Percentiles rank a stretch among this genome's conserved stretches.
Conservation (phyloP, 257 asterid genomes). For the Petrea volubilis region DNA sequence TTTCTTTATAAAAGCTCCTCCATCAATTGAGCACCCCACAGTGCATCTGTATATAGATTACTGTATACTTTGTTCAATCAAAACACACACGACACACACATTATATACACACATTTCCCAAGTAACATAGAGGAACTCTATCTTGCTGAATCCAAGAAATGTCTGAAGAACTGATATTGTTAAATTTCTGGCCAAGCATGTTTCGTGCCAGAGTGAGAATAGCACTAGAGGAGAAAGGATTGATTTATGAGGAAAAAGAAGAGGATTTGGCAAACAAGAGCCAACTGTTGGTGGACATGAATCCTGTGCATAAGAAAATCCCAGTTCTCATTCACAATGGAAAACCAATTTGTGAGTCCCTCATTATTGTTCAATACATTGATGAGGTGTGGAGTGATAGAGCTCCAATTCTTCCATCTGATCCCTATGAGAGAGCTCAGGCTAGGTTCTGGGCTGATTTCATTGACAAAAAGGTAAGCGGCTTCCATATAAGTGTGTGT, state of each 20-base stretch:
- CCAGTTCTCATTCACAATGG: constrained; percentile 33
- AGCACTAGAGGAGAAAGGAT: constrained; percentile 31
- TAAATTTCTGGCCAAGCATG: constrained; percentile 25
- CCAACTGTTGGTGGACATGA: constrained; percentile 21
- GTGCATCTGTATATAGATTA: too few relatives aligned
- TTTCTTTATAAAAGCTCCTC: too few relatives aligned
- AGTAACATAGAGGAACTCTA: too few relatives aligned
- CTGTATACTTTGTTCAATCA: too few relatives aligned
- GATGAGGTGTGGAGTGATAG: constrained; percentile 26
- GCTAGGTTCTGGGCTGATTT: constrained; percentile 31
- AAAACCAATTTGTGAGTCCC: constrained; percentile 28
- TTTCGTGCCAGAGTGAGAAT: constrained; percentile 29
- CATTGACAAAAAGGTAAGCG: constrained; percentile 28
- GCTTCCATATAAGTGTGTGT: too few relatives aligned
- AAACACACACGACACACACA: too few relatives aligned
- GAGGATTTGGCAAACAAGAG: constrained; percentile 28
- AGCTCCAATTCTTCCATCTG: constrained; percentile 26
- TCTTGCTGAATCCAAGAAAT: constrained; percentile 9
- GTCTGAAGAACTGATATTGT: constrained; percentile 25
- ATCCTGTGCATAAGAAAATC: constrained; percentile 34
- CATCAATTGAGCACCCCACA: too few relatives aligned
- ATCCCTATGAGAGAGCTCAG: constrained; percentile 20
- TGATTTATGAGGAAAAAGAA: constrained; percentile 25
- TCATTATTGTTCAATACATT: constrained; percentile 24
- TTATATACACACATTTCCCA: too few relatives aligned